phyloP scores from a whole-genome alignment of 208 protist genomes.

The Acanthamoeba sp. region DNA sequence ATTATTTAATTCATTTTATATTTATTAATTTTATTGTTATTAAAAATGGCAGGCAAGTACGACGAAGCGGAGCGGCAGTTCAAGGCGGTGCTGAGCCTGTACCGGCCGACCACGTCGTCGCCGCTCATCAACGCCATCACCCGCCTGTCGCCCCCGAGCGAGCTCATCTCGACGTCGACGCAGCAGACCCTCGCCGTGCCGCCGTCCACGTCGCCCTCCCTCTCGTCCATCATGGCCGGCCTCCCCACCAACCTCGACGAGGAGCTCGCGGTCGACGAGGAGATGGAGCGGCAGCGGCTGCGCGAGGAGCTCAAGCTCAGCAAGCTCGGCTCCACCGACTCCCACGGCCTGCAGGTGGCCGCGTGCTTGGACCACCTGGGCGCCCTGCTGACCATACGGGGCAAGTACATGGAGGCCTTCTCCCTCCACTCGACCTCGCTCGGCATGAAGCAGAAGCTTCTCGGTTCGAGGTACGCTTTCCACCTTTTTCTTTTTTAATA shows the following conservation, averaged over 20 bases:
- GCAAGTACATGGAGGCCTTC: conserved; percentile 23
- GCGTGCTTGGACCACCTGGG: conserved; percentile 48
- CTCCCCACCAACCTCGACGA: not conserved
- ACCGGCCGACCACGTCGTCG: conserved; percentile 27
- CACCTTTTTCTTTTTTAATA: too few species aligned
- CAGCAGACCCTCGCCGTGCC: not conserved
- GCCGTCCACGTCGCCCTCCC: not conserved
- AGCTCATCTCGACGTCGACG: not conserved
- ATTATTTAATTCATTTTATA: not conserved
- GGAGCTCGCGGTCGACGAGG: not conserved
- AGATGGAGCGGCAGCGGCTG: not conserved
- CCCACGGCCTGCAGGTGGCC: conserved; percentile 35
- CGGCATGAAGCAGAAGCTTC: conserved; percentile 20
- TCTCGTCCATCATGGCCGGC: not conserved
- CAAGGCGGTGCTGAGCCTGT: conserved; percentile 12
- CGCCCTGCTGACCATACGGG: not conserved
- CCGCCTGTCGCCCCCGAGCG: not conserved
- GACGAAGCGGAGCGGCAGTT: conserved; percentile 55
- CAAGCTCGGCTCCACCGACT: conserved; percentile 37
- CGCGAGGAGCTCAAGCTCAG: conserved; percentile 28
- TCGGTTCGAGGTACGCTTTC: not conserved
- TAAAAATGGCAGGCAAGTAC: conserved; percentile 54
- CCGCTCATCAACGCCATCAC: conserved; percentile 21
- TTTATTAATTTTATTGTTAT: not conserved
- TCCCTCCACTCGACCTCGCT: conserved; percentile 42